These are phyloP conservation scores for Penicillium carneum DNA, from an alignment of 2,329 filamentous ascomycete genomes.

Conservation along the genomic window DNA sequence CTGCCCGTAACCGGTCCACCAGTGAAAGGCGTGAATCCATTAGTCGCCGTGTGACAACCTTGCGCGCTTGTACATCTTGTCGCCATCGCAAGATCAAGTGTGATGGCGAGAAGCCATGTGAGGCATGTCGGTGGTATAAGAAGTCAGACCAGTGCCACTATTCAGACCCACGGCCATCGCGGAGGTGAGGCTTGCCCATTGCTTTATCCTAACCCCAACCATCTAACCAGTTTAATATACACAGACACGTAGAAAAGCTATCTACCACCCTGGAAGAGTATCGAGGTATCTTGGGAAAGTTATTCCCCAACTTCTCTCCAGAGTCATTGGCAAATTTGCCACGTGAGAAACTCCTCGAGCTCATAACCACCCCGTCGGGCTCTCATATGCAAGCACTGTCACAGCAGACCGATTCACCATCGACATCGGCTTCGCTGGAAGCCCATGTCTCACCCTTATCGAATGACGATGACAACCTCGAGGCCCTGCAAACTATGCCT, in stretches of 20 bases:
- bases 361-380: constrained; percentile 51
- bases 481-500: constrained; percentile 73
- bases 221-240: not conserved
- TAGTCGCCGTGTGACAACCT: constrained; percentile 48
- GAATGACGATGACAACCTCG: constrained; percentile 62
- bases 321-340: constrained; percentile 61
- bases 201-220: constrained; percentile 29
- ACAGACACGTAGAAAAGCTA: constrained; percentile 61
- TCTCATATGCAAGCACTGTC: constrained; percentile 43
- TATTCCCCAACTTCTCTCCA: constrained; percentile 68
- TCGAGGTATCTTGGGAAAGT: constrained; percentile 65
- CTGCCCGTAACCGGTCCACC: constrained; percentile 39
- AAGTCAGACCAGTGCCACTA: constrained; percentile 81
- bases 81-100: constrained; percentile 84
- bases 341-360: constrained; percentile 65
- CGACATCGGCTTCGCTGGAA: constrained; percentile 57
- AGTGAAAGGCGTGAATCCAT: constrained; percentile 47
- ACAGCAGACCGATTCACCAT: constrained; percentile 50
- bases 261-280: constrained; percentile 73
- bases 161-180: constrained; percentile 79
- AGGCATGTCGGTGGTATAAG: constrained; percentile 81
- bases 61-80: constrained; percentile 74
- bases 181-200: constrained; percentile 65
- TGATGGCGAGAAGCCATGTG: constrained; percentile 80
- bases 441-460: constrained; percentile 50